A percentile compares a stretch with the other conserved stretches of the same genome.
phyloP scores from a whole-genome alignment of 2,329 filamentous ascomycete genomes.

The Aspergillus quadricinctus region DNA sequence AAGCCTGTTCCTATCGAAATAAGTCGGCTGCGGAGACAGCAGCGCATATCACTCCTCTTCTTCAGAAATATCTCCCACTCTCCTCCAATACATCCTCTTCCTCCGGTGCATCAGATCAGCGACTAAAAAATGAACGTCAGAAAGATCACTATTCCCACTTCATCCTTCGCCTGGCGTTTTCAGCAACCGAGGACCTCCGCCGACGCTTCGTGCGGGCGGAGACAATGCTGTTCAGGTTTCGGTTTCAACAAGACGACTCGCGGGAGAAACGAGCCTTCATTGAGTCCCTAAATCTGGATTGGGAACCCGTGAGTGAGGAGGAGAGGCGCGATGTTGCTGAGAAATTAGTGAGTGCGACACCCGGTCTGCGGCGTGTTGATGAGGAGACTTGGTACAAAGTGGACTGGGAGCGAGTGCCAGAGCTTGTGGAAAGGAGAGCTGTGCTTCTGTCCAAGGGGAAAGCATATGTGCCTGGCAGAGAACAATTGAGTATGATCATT shows the following conservation, averaged over 20 bases:
- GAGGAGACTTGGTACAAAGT: constrained; percentile 95
- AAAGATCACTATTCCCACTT: constrained; percentile 99
- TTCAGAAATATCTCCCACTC: constrained; percentile 82
- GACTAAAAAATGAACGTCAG: constrained; percentile 68
- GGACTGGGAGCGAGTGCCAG: constrained; percentile 88
- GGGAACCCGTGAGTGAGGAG: constrained; percentile 74
- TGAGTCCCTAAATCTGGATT: constrained; percentile 70
- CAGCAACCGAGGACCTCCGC: constrained; percentile 83
- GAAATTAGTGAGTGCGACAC: constrained; percentile 57
- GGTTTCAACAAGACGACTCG: constrained; percentile 72
- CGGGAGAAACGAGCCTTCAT: constrained; percentile 74
- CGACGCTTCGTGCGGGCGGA: constrained; percentile 82
- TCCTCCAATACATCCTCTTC: constrained; percentile 66
- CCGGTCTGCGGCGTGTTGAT: constrained; percentile 51
- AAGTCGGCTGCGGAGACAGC: constrained; percentile 76
- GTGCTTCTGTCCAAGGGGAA: constrained; percentile 77
- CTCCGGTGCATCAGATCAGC: constrained; percentile 45
- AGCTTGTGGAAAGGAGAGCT: constrained; percentile 74
- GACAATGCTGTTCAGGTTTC: constrained; percentile 79
- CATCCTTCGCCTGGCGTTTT: constrained; percentile 88
- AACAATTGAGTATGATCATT: constrained; percentile 84
- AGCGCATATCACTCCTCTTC: constrained; percentile 75
- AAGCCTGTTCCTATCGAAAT: constrained; percentile 94
- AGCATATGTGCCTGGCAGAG: constrained; percentile 82
- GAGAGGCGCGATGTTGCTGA: constrained; percentile 67